Evolutionary conservation across 164 flowering plant genomes (phyloP).

Genomic region (Stephania japonica): DNA sequence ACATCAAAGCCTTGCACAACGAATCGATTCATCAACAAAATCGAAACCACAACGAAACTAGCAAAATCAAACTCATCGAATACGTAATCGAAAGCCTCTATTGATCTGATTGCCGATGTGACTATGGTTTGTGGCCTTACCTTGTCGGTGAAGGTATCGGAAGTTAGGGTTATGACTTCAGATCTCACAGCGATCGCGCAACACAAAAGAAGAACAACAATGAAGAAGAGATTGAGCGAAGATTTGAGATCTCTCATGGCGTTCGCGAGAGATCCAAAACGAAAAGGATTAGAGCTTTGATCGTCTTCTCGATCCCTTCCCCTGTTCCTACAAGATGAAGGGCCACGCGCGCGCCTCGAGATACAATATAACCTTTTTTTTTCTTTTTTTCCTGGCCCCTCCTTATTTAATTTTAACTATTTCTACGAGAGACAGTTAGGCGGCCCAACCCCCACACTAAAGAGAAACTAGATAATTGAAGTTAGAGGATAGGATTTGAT

Average conservation of each 20-base stretch:
- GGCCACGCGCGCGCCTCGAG: background rate
- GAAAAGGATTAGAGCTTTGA: no score
- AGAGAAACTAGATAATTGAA: no score
- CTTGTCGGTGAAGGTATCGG: conserved; percentile 85
- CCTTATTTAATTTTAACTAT: no score
- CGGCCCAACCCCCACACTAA: no score
- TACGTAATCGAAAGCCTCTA: background rate
- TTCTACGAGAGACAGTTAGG: no score
- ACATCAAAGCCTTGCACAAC: no score
- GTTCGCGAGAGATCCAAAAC: background rate
- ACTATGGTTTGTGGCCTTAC: conserved; percentile 29
- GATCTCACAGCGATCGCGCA: conserved; percentile 23
- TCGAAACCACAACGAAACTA: background rate
- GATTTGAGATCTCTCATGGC: conserved; percentile 15
- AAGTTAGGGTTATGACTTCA: conserved; percentile 73
- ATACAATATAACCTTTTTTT: no score
- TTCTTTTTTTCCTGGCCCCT: no score
- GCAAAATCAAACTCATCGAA: background rate
- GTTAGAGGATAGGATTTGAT: no score
- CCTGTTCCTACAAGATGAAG: background rate
- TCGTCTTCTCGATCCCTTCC: background rate
- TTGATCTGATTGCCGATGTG: background rate
- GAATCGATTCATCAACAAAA: no score
- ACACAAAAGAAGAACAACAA: conserved; percentile 9
- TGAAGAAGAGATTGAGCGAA: conserved; percentile 7